phyloP scores from a whole-genome alignment of 2,329 filamentous ascomycete genomes.

The Blumeria hordei region DNA sequence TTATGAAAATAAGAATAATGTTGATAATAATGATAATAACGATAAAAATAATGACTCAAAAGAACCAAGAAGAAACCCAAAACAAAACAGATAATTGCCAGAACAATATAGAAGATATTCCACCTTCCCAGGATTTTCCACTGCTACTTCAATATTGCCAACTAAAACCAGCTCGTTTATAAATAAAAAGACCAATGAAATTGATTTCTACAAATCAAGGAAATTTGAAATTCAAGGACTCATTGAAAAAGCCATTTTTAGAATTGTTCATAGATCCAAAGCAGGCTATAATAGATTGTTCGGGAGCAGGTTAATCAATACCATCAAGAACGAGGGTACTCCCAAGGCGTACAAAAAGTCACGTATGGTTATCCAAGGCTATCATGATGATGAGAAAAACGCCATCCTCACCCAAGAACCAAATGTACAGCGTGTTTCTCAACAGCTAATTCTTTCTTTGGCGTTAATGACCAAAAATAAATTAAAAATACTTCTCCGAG shows the following conservation, averaged over 20 bases:
- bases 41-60: no score
- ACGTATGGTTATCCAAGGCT: constrained; percentile 3
- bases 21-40: no score
- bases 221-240: no score
- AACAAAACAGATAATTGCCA: neutral
- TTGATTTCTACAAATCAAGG: neutral
- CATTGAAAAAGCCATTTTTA: constrained; percentile 1
- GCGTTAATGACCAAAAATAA: neutral
- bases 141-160: neutral
- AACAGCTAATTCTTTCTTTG: neutral
- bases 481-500: neutral
- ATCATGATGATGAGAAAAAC: constrained; percentile 1
- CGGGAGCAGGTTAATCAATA: constrained; percentile 4
- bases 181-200: neutral
- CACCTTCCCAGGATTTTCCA: neutral
- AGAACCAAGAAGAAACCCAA: neutral
- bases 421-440: neutral
- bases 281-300: constrained; percentile 1
- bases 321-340: constrained; percentile 2
- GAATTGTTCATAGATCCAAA: neutral
- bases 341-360: constrained; percentile 1
- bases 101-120: neutral
- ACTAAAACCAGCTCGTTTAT: neutral
- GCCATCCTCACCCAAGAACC: neutral
- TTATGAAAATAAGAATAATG: no score